Percentiles rank a stretch among this genome's conserved stretches.
phyloP scores from a whole-genome alignment of 1,139 yeast species.

The Yamadazyma oceani region DNA sequence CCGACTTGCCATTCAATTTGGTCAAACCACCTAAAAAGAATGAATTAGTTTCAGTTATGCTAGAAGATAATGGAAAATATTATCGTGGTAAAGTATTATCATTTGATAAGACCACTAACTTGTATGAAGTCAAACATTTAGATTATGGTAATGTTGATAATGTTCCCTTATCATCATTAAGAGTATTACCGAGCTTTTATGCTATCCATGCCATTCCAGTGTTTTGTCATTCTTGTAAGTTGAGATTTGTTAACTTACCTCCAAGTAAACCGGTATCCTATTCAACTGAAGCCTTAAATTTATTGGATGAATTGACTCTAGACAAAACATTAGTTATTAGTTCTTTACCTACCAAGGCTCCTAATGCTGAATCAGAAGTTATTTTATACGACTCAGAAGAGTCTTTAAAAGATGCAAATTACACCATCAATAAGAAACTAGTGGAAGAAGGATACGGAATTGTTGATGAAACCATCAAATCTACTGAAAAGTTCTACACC shows the following conservation, averaged over 20 bases:
- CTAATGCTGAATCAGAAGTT: slow-evolving; percentile 46
- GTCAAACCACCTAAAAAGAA: slow-evolving; percentile 51
- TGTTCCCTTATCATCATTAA: slow-evolving; percentile 47
- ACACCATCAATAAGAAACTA: slow-evolving; percentile 63
- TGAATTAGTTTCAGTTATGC: slow-evolving; percentile 60
- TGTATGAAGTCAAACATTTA: slow-evolving; percentile 56
- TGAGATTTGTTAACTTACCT: slow-evolving; percentile 61
- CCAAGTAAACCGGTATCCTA: slow-evolving; percentile 60
- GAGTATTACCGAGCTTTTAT: slow-evolving; percentile 58
- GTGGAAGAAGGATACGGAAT: slow-evolving; percentile 67
- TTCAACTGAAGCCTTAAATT: slow-evolving; percentile 57
- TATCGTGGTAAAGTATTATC: slow-evolving; percentile 60
- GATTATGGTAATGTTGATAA: slow-evolving; percentile 65
- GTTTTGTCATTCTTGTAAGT: slow-evolving; percentile 57
- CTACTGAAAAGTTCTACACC: slow-evolving; percentile 36
- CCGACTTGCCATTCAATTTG: slow-evolving; percentile 50
- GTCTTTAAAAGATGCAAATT: slow-evolving; percentile 54
- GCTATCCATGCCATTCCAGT: slow-evolving; percentile 42
- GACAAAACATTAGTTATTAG: slow-evolving; percentile 62
- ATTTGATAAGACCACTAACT: slow-evolving; percentile 47
- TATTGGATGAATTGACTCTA: slow-evolving; percentile 53
- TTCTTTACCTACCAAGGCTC: slow-evolving; percentile 40
- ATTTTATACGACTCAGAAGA: slow-evolving; percentile 64
- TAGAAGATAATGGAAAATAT: slow-evolving; percentile 53
- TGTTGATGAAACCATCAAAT: slow-evolving; percentile 46